Conservation (phyloP, 345 rosid species). For the Eucalyptus tenuipes region DNA sequence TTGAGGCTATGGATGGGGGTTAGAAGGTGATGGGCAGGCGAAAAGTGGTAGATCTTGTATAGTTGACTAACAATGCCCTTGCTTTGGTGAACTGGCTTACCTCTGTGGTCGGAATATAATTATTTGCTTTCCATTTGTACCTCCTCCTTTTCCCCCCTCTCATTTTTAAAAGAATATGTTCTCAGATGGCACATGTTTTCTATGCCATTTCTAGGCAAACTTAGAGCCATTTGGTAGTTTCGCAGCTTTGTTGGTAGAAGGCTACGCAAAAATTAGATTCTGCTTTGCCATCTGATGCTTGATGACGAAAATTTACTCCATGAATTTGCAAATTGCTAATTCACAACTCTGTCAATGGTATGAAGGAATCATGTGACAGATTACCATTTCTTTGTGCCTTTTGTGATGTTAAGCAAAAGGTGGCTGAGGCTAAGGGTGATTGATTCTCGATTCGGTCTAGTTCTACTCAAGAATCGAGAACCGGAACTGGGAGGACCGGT, state of each 20-base stretch:
- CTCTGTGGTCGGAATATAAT: not conserved
- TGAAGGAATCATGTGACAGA: fast-evolving
- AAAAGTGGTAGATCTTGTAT: not conserved
- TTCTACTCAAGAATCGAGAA: not conserved
- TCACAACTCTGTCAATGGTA: fast-evolving
- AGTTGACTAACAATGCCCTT: not conserved
- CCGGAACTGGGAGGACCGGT: fast-evolving
- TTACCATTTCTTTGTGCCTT: not conserved
- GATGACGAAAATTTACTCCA: not conserved
- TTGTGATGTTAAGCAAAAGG: not conserved
- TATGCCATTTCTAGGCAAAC: not conserved
- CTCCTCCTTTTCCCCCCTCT: fast-evolving
- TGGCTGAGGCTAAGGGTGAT: not conserved
- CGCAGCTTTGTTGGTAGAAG: not conserved
- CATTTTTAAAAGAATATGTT: not conserved
- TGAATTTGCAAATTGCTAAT: not conserved
- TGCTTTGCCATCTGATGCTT: not conserved
- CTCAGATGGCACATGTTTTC: not conserved
- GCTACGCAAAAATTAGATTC: not conserved
- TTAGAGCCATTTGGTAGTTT: not conserved
- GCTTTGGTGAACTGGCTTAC: not conserved
- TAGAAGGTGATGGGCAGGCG: not conserved
- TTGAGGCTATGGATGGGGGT: not conserved
- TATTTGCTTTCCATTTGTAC: not conserved
- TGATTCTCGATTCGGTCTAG: fast-evolving